Evolutionary conservation across 371 early-diverging fungal genomes (phyloP), one percentile per base, ranked within the genome.

Genomic region (Zopfochytrium polystomum): DNA sequence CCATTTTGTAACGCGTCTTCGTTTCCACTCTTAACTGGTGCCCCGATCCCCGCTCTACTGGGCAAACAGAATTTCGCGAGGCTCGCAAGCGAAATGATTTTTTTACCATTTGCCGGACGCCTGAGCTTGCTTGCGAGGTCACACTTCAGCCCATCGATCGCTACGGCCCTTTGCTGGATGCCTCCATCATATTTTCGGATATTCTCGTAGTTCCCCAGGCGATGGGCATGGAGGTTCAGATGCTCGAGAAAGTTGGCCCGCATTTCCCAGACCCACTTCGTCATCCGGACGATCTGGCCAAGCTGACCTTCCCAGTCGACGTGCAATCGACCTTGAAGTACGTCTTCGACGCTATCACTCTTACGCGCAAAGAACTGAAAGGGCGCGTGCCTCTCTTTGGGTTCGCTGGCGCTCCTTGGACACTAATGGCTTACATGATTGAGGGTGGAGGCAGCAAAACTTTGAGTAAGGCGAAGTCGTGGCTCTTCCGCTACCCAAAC

Each of bases 191-290:
- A 63, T 98, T 98, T 69, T 91, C 90, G 0, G 98, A 98, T 73
- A 98, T 98, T 68, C 80, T 98, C 32, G 97, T 96, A 27, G 85
- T 98, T 51, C 96, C 97, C 33, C 96, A 96, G 69, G 98, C 98
- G 6, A 76, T 98, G 82, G 98, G 98, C 3, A 68, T 98, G 67
- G 87, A 85, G 60, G 93, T 96, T 9, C 79, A 89, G 72, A 95
- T 98, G 95, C 80, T 92, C n/a, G 85, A 89, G 0, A 90, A 88
- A 20, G 85, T 88, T 52, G 98, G 97, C 22, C 97, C 97, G 34
- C 87, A 89, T 32, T 93, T 98, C 70, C 90, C 95, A 2, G 82
- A 80, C 4, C 96, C 95, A 3, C 70, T 96, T 34, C 77, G 75
- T 26, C 62, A 72, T 2, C 95, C 93, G 2, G 79, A 60, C 0